Conservation (phyloP, 1,139 yeast genomes). For the Pichia norvegensis region DNA sequence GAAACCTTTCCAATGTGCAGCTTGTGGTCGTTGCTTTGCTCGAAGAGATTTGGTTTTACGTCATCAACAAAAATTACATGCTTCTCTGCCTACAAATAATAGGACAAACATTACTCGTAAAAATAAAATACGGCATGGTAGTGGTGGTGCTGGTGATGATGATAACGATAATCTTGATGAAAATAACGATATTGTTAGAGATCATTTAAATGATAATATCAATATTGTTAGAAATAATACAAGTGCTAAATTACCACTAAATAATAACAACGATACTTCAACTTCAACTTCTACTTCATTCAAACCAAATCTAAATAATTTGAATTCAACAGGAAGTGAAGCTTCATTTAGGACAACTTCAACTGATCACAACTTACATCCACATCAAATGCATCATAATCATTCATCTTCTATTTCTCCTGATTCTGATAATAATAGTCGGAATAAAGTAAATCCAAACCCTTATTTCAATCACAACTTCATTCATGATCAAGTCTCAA, state of each 20-base stretch:
- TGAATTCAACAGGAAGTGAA: not conserved
- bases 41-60: conserved; percentile 83
- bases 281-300: not conserved
- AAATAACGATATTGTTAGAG: conserved; percentile 27
- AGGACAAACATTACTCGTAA: conserved; percentile 25
- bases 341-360: conserved; percentile 4
- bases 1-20: conserved; percentile 94
- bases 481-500: conserved; percentile 5
- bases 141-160: not conserved
- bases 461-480: not conserved
- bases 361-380: not conserved
- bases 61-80: conserved; percentile 91
- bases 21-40: conserved; percentile 92
- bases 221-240: conserved; percentile 32
- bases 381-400: not conserved
- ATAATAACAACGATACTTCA: not conserved
- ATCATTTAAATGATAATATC: conserved; percentile 30
- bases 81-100: conserved; percentile 38
- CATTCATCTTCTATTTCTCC: conserved; percentile 13
- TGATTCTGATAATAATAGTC: conserved; percentile 1
- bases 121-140: conserved; percentile 12
- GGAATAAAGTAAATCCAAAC: not conserved
- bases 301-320: not conserved
- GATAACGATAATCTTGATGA: conserved; percentile 21
- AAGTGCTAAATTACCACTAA: conserved; percentile 26